These are phyloP conservation scores for Pseudogymnoascus sp. DNA, from an alignment of 2,329 filamentous ascomycete species.

Conservation along the genomic window DNA sequence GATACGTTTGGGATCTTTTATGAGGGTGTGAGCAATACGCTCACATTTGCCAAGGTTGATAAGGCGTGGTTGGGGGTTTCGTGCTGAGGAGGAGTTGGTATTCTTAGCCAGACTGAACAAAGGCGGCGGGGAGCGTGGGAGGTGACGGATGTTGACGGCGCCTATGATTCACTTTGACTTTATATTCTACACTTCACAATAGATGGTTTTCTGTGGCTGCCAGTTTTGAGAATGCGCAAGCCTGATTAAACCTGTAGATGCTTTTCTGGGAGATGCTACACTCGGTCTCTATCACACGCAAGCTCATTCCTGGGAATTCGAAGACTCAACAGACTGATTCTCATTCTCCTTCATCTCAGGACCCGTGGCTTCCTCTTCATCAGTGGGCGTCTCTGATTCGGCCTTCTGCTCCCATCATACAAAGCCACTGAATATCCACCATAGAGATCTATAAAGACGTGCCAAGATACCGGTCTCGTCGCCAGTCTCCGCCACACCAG, in stretches of 20 bases:
- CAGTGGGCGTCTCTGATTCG: neutral
- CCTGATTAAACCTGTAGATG: neutral
- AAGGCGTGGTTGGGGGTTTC: neutral
- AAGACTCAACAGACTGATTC: neutral
- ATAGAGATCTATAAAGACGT: too few relatives aligned
- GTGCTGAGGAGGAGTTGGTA: neutral
- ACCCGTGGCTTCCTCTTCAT: neutral
- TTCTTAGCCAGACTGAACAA: neutral
- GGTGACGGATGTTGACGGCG: neutral
- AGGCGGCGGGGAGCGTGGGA: neutral
- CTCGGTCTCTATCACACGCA: neutral
- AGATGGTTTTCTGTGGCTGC: neutral
- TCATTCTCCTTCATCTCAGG: neutral
- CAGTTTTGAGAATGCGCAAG: neutral
- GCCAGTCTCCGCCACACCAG: too few relatives aligned
- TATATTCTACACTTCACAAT: neutral
- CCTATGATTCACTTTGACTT: neutral
- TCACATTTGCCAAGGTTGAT: neutral
- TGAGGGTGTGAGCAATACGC: neutral
- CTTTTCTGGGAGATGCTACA: neutral
- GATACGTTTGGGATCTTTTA: conserved; percentile 3
- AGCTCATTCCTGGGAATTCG: neutral
- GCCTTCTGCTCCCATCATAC: neutral
- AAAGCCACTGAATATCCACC: too few relatives aligned
- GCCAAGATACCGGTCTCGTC: too few relatives aligned